These are phyloP conservation scores for Arabis hirsuta DNA, from an alignment of 345 rosid genomes.

Conservation along the genomic window DNA sequence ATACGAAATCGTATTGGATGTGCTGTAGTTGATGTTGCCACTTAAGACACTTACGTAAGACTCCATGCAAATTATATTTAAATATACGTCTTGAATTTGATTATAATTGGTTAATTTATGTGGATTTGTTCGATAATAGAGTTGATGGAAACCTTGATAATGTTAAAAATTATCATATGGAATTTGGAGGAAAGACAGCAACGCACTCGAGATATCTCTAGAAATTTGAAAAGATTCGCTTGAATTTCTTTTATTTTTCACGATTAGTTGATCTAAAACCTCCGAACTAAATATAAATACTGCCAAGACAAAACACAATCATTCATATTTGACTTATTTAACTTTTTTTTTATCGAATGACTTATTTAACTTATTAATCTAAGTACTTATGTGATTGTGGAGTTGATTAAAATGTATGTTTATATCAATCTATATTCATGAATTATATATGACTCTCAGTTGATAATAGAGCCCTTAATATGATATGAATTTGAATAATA, in stretches of 20 bases:
- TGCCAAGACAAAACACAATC: no score
- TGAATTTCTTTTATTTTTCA: neutral
- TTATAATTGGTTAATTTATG: conserved; percentile 20
- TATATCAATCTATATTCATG: no score
- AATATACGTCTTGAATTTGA: conserved; percentile 25
- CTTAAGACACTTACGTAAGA: conserved; percentile 42
- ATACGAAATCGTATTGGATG: conserved; percentile 42
- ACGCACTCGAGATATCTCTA: conserved; percentile 35
- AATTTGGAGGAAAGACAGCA: conserved; percentile 28
- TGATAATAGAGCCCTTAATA: no score
- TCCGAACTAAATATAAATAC: conserved; percentile 14
- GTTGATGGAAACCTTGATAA: conserved; percentile 34
- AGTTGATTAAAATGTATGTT: no score
- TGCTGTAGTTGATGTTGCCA: conserved; percentile 44
- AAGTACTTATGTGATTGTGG: no score
- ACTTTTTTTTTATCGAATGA: no score
- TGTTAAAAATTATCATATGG: conserved; percentile 28
- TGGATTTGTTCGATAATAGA: conserved; percentile 37
- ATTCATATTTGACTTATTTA: no score
- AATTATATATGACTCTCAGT: no score
- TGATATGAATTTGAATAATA: no score
- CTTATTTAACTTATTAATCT: no score
- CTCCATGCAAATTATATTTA: conserved; percentile 36
- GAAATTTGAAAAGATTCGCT: conserved; percentile 15
- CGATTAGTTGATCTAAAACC: conserved; percentile 31